Conservation (phyloP, 2,329 filamentous ascomycete species). For the Alternaria angustiovoidea region DNA sequence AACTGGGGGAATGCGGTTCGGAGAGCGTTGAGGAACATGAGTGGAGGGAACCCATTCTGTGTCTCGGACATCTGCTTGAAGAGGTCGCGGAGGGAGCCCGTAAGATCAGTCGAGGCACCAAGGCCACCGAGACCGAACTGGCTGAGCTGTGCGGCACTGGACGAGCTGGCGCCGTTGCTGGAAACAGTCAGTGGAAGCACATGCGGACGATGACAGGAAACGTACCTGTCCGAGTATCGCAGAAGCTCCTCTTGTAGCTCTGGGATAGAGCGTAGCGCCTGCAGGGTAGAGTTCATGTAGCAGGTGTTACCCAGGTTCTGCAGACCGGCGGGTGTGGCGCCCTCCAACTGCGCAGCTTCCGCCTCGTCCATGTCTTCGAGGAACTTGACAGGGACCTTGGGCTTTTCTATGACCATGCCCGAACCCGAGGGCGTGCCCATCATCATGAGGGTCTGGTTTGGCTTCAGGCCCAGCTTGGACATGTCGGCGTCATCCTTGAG, state of each 20-base stretch:
- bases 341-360: constrained; percentile 81
- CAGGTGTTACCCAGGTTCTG: constrained; percentile 97
- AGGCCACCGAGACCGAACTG: constrained; percentile 67
- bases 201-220: neutral
- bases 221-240: constrained; percentile 63
- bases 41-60: constrained; percentile 83
- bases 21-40: constrained; percentile 82
- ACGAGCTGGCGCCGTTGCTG: constrained; percentile 40
- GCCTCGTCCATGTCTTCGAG: constrained; percentile 98
- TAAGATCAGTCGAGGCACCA: constrained; percentile 72
- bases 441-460: constrained; percentile 91
- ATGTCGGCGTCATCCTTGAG: constrained; percentile 95
- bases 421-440: constrained; percentile 85
- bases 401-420: constrained; percentile 68
- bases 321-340: constrained; percentile 86
- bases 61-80: constrained; percentile 92
- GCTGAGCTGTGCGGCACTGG: constrained; percentile 46
- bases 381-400: constrained; percentile 84
- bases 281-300: constrained; percentile 97
- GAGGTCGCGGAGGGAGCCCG: constrained; percentile 78
- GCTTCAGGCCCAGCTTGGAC: constrained; percentile 82
- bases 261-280: constrained; percentile 85
- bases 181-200: constrained; percentile 20
- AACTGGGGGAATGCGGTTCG: constrained; percentile 88
- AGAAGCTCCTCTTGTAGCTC: constrained; percentile 84